Evolutionary conservation across 305 asterid genomes (phyloP).

Genomic region (Fraxinus albicans): DNA sequence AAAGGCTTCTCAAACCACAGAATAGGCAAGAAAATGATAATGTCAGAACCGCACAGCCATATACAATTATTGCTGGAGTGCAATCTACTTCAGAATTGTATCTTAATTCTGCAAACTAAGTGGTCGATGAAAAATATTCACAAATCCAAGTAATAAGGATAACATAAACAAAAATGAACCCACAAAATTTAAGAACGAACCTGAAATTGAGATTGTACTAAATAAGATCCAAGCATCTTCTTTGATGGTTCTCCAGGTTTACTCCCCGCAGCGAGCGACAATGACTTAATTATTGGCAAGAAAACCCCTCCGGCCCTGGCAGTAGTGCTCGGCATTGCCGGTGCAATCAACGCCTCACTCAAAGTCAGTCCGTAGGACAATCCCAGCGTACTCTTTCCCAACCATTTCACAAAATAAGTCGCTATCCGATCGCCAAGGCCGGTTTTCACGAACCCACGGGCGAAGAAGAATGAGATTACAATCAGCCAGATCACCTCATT

Average conservation of each 20-base stretch:
- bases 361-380: conserved; percentile 86
- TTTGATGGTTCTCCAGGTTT: conserved; percentile 70
- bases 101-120: neutral
- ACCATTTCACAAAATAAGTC: conserved; percentile 83
- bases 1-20: neutral
- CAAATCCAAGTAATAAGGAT: neutral
- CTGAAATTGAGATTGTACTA: conserved; percentile 92
- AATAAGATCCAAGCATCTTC: conserved; percentile 79
- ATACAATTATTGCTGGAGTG: neutral
- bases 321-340: conserved; percentile 98
- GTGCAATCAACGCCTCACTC: conserved; percentile 95
- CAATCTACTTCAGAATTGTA: neutral
- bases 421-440: conserved; percentile 92
- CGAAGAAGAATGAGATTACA: conserved; percentile 89
- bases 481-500: conserved; percentile 92
- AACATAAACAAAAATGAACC: neutral
- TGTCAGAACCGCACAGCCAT: neutral
- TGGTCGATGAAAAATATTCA: neutral
- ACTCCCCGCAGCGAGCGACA: conserved; percentile 86
- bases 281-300: conserved; percentile 82
- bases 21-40: neutral
- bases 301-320: conserved; percentile 98
- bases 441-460: conserved; percentile 89
- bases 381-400: conserved; percentile 91
- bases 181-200: conserved; percentile 33